Base-by-base conservation (phyloP, 2,329 filamentous ascomycete genomes). In the Sclerotinia subarctica region DNA sequence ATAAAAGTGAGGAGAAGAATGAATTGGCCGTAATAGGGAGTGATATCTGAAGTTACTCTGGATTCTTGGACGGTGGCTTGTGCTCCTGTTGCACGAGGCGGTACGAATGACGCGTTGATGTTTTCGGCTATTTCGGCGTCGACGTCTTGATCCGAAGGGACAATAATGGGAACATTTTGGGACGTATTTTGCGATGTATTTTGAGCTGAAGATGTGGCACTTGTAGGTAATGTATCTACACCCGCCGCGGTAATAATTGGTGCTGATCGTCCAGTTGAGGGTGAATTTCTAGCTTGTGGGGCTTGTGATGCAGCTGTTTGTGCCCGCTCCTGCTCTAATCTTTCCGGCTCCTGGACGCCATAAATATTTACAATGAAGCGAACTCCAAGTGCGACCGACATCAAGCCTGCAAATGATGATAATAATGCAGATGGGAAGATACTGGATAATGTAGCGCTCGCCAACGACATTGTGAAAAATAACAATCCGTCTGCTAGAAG, bases 121-220 rank as follows among this genome's bases (percentile, higher is more conserved):
- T 66, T 66, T 46, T 82, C 82, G 35, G 81, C 80, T 47, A 88
- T 86, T 74, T 88, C 87, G 29, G 86, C 85, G 71, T 87, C 85
- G 51, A 88, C 78, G 70, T 89, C 86, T 74, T 89, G 86, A 73
- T 89, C 87, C 0, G 85, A 87, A 1, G 88, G 86, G 26, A 89
- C 79, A 38, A 89, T 87, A 64, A 89, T 81, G 8, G 86, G 84
- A 35, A 66, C 59, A 10, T 75, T 69, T 26, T 35, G 63, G 11
- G 68, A 47, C 26, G 68, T 53, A 17, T 35, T 59, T 60, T 68
- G 49, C 3, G 66, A 32, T 35, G 68, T 32, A n/a, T 26, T 56
- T 51, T 67, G 47, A 1, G 64, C 38, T 32, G 68, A 11, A 24
- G 63, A 66, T 2, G 54, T 32, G 21, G 59, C 59, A 47, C 67